Conservation (phyloP, 2,329 filamentous ascomycete genomes). For the Rutstroemia sp. region DNA sequence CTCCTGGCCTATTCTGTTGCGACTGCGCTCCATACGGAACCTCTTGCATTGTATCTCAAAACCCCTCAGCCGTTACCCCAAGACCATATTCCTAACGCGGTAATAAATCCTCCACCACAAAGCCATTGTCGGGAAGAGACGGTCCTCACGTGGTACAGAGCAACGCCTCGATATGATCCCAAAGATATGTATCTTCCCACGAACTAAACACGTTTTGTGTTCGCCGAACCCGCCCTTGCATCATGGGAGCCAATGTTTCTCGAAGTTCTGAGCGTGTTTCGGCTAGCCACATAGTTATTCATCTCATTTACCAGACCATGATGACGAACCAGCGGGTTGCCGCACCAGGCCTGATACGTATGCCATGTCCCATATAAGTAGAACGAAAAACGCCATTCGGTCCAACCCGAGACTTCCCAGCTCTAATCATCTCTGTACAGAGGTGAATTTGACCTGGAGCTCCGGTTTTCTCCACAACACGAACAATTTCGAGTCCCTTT, state of each 20-base stretch:
- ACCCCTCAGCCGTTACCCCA: too few species aligned
- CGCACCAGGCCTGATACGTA: too few species aligned
- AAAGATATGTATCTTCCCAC: neutral
- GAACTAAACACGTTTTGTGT: neutral
- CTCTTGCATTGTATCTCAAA: too few species aligned
- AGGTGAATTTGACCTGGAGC: neutral
- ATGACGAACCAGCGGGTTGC: too few species aligned
- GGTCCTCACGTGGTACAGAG: too few species aligned
- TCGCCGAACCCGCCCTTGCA: neutral
- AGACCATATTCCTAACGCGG: neutral
- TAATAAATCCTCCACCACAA: neutral
- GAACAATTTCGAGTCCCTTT: neutral
- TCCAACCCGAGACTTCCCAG: neutral
- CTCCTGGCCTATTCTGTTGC: too few species aligned
- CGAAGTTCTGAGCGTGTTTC: neutral
- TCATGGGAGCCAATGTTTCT: neutral
- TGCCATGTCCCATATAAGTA: neutral
- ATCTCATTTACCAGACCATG: too few species aligned
- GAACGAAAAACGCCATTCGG: neutral
- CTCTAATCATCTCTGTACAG: neutral
- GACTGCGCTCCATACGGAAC: too few species aligned
- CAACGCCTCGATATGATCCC: neutral
- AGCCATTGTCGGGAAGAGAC: neutral
- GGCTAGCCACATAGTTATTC: neutral
- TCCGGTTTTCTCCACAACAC: slow-evolving; percentile 5